These are phyloP conservation scores for Cladosporium oxysporum DNA, from an alignment of 2,329 filamentous ascomycete genomes.

Conservation along the genomic window DNA sequence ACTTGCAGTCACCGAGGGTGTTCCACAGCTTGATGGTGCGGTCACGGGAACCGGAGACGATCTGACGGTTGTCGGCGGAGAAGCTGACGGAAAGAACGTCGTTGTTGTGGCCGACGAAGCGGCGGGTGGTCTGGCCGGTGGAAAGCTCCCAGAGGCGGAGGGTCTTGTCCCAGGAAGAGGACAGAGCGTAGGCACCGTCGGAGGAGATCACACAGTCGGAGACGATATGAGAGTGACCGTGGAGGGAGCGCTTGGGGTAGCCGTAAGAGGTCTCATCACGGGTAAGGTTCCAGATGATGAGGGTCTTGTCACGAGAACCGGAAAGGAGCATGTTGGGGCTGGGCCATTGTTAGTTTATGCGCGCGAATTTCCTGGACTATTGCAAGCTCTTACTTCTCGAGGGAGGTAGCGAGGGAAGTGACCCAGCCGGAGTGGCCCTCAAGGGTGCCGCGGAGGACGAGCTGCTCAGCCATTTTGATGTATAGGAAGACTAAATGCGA, in stretches of 20 bases:
- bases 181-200: slow-evolving; percentile 98
- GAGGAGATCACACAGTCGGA: slow-evolving; percentile 99
- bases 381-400: slow-evolving; percentile 77
- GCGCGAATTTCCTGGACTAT: slow-evolving; percentile 14
- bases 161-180: slow-evolving; percentile 99
- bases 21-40: slow-evolving; percentile 99
- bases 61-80: slow-evolving; percentile 99
- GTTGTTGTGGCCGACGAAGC: slow-evolving; percentile 99
- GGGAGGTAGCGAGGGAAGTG: slow-evolving; percentile 95
- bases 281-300: slow-evolving; percentile 99
- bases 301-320: slow-evolving; percentile 93
- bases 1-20: slow-evolving; percentile 99
- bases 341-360: slow-evolving; percentile 25
- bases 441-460: slow-evolving; percentile 47
- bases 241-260: slow-evolving; percentile 97
- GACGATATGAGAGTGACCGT: slow-evolving; percentile 99
- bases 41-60: slow-evolving; percentile 98
- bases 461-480: slow-evolving; percentile 42
- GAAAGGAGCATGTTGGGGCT: slow-evolving; percentile 99
- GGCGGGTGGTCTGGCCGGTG: slow-evolving; percentile 93
- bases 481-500: slow-evolving; percentile 22
- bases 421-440: slow-evolving; percentile 99
- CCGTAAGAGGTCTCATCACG: slow-evolving; percentile 98
- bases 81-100: slow-evolving; percentile 99
- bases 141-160: slow-evolving; percentile 99